Percentiles rank a stretch among this genome's conserved stretches.
Evolutionary conservation across 768 basidiomycete species (phyloP).

Genomic region (Pleurotus giganteus): DNA sequence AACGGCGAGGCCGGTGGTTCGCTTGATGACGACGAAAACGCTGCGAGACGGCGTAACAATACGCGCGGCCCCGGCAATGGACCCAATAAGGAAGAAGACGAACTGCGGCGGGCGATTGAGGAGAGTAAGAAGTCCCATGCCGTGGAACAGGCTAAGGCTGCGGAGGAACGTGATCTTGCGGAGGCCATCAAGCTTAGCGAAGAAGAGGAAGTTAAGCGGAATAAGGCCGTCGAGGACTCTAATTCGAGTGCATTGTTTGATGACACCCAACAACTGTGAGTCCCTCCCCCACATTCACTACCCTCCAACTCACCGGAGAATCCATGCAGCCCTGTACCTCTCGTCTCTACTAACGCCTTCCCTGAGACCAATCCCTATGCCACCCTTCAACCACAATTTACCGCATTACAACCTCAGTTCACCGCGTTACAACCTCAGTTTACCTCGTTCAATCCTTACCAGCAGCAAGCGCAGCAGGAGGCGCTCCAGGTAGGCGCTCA

Average conservation of each 20-base stretch:
- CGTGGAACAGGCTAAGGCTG: slow-evolving; percentile 57
- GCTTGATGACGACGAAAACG: slow-evolving; percentile 32
- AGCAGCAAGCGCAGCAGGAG: slow-evolving; percentile 91
- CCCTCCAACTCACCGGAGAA: slow-evolving; percentile 6
- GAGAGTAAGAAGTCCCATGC: slow-evolving; percentile 77
- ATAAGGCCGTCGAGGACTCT: slow-evolving; percentile 66
- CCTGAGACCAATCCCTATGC: slow-evolving; percentile 61
- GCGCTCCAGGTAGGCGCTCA: slow-evolving; percentile 53
- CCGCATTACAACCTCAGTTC: slow-evolving; percentile 69
- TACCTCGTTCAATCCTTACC: slow-evolving; percentile 92
- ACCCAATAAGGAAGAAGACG: slow-evolving; percentile 68
- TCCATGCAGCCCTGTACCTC: slow-evolving; percentile 27
- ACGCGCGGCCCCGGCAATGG: slow-evolving; percentile 9
- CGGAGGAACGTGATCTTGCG: slow-evolving; percentile 82
- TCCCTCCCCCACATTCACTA: slow-evolving; percentile 15
- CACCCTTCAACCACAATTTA: slow-evolving; percentile 33
- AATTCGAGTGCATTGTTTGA: slow-evolving; percentile 82
- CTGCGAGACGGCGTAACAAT: slow-evolving; percentile 44
- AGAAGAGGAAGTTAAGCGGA: slow-evolving; percentile 84
- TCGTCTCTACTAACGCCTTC: slow-evolving; percentile 47
- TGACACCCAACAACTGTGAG: slow-evolving; percentile 77
- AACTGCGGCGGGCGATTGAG: slow-evolving; percentile 83
- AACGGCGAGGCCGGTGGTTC: slow-evolving; percentile 36
- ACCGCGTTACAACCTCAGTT: slow-evolving; percentile 77
- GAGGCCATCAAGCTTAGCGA: slow-evolving; percentile 83